Conservation (phyloP, 2,329 filamentous ascomycete genomes). For the Epichloe aotearoae region DNA sequence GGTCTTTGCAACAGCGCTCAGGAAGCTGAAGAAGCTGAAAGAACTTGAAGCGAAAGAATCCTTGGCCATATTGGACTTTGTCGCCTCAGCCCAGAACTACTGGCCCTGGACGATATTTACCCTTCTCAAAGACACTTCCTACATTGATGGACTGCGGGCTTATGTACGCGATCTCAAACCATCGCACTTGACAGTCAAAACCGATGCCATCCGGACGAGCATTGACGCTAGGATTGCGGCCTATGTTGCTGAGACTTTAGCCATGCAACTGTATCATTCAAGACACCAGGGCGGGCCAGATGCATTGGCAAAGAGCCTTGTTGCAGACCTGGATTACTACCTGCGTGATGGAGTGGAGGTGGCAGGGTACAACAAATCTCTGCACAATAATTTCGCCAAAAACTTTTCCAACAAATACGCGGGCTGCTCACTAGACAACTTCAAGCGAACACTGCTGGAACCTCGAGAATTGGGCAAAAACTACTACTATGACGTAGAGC, state of each 20-base stretch:
- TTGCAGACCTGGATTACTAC: conserved; percentile 67
- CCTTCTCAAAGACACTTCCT: conserved; percentile 57
- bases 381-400: conserved; percentile 72
- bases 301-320: conserved; percentile 54
- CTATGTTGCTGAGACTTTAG: conserved; percentile 73
- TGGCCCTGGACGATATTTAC: conserved; percentile 91
- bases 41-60: conserved; percentile 51
- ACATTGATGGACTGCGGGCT: conserved; percentile 57
- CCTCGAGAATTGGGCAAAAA: conserved; percentile 54
- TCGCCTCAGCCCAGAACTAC: conserved; percentile 78
- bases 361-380: conserved; percentile 72
- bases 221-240: conserved; percentile 61
- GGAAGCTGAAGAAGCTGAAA: conserved; percentile 52
- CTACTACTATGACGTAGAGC: conserved; percentile 73
- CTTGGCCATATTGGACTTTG: conserved; percentile 70
- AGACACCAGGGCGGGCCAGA: conserved; percentile 59
- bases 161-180: conserved; percentile 51
- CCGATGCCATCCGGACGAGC: conserved; percentile 43
- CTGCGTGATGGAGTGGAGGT: conserved; percentile 64
- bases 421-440: conserved; percentile 58
- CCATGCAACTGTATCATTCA: conserved; percentile 79
- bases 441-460: conserved; percentile 63
- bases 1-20: conserved; percentile 61
- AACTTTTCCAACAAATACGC: conserved; percentile 74
- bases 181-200: conserved; percentile 36